Conservation (phyloP, 768 basidiomycete genomes). For the Leccinum fibrillosum region DNA sequence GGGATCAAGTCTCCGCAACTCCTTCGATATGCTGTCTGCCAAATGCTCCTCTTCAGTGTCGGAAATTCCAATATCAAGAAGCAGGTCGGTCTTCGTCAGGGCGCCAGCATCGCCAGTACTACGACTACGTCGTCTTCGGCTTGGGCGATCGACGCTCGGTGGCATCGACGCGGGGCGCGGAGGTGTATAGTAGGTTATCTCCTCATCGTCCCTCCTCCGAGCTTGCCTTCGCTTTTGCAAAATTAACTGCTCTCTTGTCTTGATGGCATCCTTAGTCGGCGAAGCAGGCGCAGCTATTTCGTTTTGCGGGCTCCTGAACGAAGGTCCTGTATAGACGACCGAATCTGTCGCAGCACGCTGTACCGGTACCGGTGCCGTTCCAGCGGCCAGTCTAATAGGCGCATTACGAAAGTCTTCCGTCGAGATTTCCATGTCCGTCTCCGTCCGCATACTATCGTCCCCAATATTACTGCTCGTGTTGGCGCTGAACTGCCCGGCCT, state of each 20-base stretch:
- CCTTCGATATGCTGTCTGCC: conserved; percentile 69
- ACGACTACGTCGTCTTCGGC: conserved; percentile 66
- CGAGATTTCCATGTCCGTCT: conserved; percentile 31
- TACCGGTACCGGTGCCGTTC: conserved; percentile 29
- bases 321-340: conserved; percentile 29
- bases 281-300: conserved; percentile 39
- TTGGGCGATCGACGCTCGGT: conserved; percentile 43
- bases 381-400: conserved; percentile 7
- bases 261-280: conserved; percentile 65
- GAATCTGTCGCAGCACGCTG: conserved; percentile 55
- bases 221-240: conserved; percentile 66
- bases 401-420: conserved; percentile 24
- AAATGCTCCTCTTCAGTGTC: conserved; percentile 53
- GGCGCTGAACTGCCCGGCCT: conserved; percentile 32
- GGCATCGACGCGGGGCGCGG: conserved; percentile 25
- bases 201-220: conserved; percentile 51
- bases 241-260: conserved; percentile 62
- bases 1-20: conserved; percentile 57
- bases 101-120: conserved; percentile 74
- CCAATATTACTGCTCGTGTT: conserved; percentile 33
- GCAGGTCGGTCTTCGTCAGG: conserved; percentile 29
- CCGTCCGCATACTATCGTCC: conserved; percentile 30
- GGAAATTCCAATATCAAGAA: conserved; percentile 37
- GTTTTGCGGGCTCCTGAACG: conserved; percentile 31
- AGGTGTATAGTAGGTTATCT: conserved; percentile 35